Conservation (phyloP, 768 basidiomycete genomes). For the Mycena capillaripes region DNA sequence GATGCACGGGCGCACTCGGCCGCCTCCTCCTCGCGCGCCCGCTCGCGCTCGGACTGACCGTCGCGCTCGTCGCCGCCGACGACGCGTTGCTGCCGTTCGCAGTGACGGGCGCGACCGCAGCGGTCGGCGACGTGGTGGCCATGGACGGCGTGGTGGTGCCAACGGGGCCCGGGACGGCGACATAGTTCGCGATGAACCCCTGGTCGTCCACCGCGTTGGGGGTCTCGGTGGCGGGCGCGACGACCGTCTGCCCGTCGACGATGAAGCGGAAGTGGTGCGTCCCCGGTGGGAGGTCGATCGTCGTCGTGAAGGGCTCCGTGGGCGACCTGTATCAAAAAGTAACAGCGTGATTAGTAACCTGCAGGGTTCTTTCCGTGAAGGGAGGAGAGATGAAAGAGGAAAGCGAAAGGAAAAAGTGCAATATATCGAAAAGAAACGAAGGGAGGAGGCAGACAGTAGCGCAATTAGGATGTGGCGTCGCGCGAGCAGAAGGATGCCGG, state of each 20-base stretch:
- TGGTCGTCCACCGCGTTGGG: constrained; percentile 94
- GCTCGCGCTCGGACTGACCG: constrained; percentile 29
- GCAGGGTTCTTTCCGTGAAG: background rate
- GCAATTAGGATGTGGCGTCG: constrained; percentile 17
- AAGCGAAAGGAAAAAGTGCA: background rate
- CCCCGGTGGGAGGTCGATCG: constrained; percentile 80
- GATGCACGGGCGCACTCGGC: constrained; percentile 31
- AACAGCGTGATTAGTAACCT: constrained; percentile 6
- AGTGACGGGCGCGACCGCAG: constrained; percentile 44
- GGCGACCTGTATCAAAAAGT: constrained; percentile 10
- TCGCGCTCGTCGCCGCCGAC: constrained; percentile 25
- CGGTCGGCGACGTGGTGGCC: constrained; percentile 44
- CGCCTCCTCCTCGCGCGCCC: constrained; percentile 9
- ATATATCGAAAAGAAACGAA: background rate
- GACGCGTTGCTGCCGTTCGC: constrained; percentile 33
- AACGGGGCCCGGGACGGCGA: constrained; percentile 69
- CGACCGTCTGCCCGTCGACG: constrained; percentile 90
- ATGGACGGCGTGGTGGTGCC: constrained; percentile 25
- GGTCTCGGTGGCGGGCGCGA: constrained; percentile 69
- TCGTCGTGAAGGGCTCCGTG: constrained; percentile 40
- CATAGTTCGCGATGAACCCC: constrained; percentile 94
- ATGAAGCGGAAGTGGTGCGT: constrained; percentile 96
- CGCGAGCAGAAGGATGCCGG: constrained; percentile 4
- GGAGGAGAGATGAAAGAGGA: background rate
- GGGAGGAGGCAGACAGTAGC: background rate